Evolutionary conservation across 2,329 filamentous ascomycete genomes (phyloP).

Genomic region (Colletotrichum australisinense): DNA sequence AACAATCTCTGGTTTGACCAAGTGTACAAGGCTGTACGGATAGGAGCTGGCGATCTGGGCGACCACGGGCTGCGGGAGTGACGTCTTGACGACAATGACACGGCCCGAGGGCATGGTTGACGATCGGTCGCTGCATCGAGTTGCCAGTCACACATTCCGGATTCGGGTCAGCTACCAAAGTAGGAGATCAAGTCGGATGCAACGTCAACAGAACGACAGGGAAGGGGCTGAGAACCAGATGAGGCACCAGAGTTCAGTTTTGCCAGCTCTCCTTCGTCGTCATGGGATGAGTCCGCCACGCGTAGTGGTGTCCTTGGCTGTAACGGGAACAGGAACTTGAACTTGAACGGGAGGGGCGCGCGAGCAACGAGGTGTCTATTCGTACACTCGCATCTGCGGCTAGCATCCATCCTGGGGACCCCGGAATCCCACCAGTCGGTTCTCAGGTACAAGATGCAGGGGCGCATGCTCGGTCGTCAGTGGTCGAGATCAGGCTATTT

Average conservation of each 20-base stretch:
- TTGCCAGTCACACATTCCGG: background rate
- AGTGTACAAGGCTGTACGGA: background rate
- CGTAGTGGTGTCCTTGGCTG: background rate
- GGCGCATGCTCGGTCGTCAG: slow-evolving; percentile 5
- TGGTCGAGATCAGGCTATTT: slow-evolving; percentile 29
- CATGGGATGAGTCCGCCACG: background rate
- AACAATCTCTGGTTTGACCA: background rate
- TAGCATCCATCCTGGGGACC: slow-evolving; percentile 25
- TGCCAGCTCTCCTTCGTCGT: background rate
- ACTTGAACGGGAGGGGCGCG: background rate
- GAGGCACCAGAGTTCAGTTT: background rate
- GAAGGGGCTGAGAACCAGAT: too few relatives aligned
- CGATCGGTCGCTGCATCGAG: slow-evolving; percentile 1
- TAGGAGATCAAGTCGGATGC: background rate
- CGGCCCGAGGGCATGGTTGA: background rate
- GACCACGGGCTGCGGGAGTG: background rate
- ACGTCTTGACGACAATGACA: background rate
- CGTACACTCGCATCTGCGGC: slow-evolving; percentile 15
- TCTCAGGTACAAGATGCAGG: slow-evolving; percentile 9
- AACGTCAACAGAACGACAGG: slow-evolving; percentile 9
- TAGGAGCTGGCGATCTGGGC: background rate
- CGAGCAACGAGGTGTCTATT: slow-evolving; percentile 5
- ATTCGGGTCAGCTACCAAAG: slow-evolving; percentile 1
- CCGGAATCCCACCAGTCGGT: slow-evolving; percentile 32
- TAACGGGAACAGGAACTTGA: background rate